Evolutionary conservation across 805 yeast genomes (phyloP).

Genomic region (Cyberlindnera mycetangii): DNA sequence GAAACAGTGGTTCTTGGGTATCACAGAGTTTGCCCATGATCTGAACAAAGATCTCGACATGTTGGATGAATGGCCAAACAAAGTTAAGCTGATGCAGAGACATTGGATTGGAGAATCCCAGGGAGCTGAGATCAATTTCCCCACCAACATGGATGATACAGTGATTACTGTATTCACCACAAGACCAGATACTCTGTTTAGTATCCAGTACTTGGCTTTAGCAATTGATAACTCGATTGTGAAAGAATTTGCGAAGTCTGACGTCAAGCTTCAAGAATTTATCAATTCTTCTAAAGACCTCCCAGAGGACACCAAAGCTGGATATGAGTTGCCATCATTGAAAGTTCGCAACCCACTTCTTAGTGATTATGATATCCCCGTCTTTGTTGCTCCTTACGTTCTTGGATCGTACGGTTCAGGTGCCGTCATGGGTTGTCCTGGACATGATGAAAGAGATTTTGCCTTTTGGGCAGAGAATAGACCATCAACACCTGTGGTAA

Average conservation of each 20-base stretch:
- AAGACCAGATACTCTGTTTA: slow-evolving; percentile 81
- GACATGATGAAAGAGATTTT: slow-evolving; percentile 81
- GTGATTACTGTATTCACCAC: slow-evolving; percentile 70
- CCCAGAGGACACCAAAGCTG: slow-evolving; percentile 53
- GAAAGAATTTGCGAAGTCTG: slow-evolving; percentile 33
- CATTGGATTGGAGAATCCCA: slow-evolving; percentile 92
- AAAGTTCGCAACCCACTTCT: slow-evolving; percentile 59
- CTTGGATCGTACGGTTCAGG: slow-evolving; percentile 81
- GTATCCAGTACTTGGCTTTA: slow-evolving; percentile 80
- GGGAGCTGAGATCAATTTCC: slow-evolving; percentile 70
- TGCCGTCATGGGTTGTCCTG: slow-evolving; percentile 98
- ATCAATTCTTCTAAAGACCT: slow-evolving; percentile 36
- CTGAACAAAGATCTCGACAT: slow-evolving; percentile 60
- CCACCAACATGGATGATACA: slow-evolving; percentile 24
- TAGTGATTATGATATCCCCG: slow-evolving; percentile 50
- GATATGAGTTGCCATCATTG: slow-evolving; percentile 47
- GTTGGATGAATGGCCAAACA: slow-evolving; percentile 79
- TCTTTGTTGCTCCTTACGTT: slow-evolving; percentile 90
- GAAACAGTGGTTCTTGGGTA: slow-evolving; percentile 92
- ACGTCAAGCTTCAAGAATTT: slow-evolving; percentile 44
- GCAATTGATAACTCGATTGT: slow-evolving; percentile 69
- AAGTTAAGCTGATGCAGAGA: slow-evolving; percentile 85
- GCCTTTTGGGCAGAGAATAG: slow-evolving; percentile 73
- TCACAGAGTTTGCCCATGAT: slow-evolving; percentile 74
- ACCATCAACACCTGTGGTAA: slow-evolving; percentile 33